phyloP scores from a whole-genome alignment of 495 filamentous ascomycete species.

The Ramalina intermedia region DNA sequence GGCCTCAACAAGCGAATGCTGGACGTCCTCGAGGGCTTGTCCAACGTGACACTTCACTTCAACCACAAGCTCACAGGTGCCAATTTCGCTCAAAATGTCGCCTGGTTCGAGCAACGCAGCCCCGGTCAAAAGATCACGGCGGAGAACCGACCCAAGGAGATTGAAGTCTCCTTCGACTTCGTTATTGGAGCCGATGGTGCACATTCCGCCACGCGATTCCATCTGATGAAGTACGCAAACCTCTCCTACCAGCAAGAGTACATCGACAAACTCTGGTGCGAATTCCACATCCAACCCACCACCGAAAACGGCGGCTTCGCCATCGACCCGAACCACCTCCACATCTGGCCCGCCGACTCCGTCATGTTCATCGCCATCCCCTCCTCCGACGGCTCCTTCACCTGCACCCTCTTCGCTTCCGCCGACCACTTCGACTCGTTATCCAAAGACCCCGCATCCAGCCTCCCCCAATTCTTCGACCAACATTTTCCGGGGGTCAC shows the following conservation, averaged over 20 bases:
- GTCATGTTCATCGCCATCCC: slow-evolving; percentile 99
- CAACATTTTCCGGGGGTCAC: slow-evolving; percentile 72
- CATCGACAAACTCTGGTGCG: slow-evolving; percentile 94
- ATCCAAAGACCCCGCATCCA: slow-evolving; percentile 33
- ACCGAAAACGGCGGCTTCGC: slow-evolving; percentile 44
- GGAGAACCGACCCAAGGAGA: slow-evolving; percentile 32
- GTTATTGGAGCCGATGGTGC: slow-evolving; percentile 95
- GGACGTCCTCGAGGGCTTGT: slow-evolving; percentile 65
- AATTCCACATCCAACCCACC: slow-evolving; percentile 65
- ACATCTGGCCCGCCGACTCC: slow-evolving; percentile 88
- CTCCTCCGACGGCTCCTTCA: slow-evolving; percentile 77
- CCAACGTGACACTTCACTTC: slow-evolving; percentile 84
- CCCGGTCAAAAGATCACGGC: slow-evolving; percentile 4
- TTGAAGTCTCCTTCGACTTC: slow-evolving; percentile 74
- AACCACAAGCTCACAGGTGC: slow-evolving; percentile 81
- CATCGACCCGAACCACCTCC: slow-evolving; percentile 80
- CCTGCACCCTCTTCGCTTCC: slow-evolving; percentile 84
- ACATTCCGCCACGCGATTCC: slow-evolving; percentile 75
- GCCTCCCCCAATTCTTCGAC: slow-evolving; percentile 59
- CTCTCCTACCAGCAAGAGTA: slow-evolving; percentile 92
- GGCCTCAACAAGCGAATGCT: slow-evolving; percentile 74
- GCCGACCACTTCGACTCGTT: slow-evolving; percentile 40
- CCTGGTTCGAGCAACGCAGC: slow-evolving; percentile 66
- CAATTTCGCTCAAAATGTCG: slow-evolving; percentile 59
- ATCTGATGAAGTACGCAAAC: slow-evolving; percentile 83